Evolutionary conservation across 352 stramenopile genomes (phyloP), one percentile per base, ranked within the genome.

Genomic region (Phytophthora sojae): DNA sequence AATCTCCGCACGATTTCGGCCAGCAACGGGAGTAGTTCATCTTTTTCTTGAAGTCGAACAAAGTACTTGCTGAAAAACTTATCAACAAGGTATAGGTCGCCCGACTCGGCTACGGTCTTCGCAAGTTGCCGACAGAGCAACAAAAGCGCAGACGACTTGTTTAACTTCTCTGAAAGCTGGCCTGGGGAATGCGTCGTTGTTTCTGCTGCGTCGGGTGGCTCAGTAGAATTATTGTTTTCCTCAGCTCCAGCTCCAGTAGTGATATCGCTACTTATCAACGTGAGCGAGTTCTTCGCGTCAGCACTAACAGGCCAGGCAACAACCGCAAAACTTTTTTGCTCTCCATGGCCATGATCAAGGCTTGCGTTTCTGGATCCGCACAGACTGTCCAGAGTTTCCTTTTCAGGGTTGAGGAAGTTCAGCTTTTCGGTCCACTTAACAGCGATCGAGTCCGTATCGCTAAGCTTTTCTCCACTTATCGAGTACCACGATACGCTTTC

Each of bases 341-440:
- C 35, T 17, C 35, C 14, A 12, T 44, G 14, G 1, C 26, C 2
- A 30, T 6, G 3, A 30, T 30, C 26, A 30, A 30, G 3, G 26
- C 26, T 6, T 14, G 35, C 14, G 8, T 44, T 44, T 7, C 35
- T 15, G 14, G 3, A 12, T 12, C 35, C 35, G 4, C 35, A 44
- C 8, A 44, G 14, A 59, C 44, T 59, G 12, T 21, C 29, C 6
- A 15, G 26, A 4, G 35, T 47, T 54, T 70, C 32, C 2, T 39
- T 55, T 5, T 19, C 55, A 23, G 63, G 55, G 53, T 60, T 70
- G 2, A 70, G 29, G 12, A 63, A 62, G 11, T 62, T 52, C 5
- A 69, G 15, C 6, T 35, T 65, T 26, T 59, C 49, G 3, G 55
- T 51, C 45, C 64, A 65, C 29, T 65, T 21, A 0, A 61, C 2